Evolutionary conservation across 345 rosid species (phyloP).

Genomic region (Eucalyptus erythrocorys): DNA sequence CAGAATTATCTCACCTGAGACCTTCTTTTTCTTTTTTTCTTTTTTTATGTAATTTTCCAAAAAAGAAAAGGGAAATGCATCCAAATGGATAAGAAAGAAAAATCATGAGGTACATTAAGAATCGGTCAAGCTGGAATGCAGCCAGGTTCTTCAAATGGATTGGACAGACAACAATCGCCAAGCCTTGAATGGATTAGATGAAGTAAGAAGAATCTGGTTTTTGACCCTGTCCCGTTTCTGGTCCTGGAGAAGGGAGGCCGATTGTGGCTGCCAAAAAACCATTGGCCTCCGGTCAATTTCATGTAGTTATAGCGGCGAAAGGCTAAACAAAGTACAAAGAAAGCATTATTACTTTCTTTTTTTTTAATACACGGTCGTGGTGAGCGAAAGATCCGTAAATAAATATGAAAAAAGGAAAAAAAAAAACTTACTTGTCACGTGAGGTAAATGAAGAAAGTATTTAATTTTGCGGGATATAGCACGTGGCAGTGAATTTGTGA

Average conservation of each 20-base stretch:
- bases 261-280: background rate
- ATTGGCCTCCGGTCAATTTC: background rate
- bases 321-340: background rate
- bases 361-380: background rate
- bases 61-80: background rate
- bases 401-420: background rate
- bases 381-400: background rate
- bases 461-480: background rate
- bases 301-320: background rate
- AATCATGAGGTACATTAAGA: background rate
- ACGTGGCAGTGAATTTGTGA: fast-evolving
- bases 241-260: background rate
- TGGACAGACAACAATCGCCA: background rate
- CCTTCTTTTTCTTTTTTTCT: too few species aligned
- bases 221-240: background rate
- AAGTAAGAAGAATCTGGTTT: background rate
- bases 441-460: background rate
- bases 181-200: background rate
- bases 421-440: background rate
- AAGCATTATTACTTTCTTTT: background rate
- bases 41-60: background rate
- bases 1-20: background rate
- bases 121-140: background rate
- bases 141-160: background rate
- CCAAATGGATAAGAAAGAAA: too few species aligned